Percentiles rank a stretch among this genome's conserved stretches.
Evolutionary conservation across 495 filamentous ascomycete genomes (phyloP).

Genomic region (Xylaria telfairii): DNA sequence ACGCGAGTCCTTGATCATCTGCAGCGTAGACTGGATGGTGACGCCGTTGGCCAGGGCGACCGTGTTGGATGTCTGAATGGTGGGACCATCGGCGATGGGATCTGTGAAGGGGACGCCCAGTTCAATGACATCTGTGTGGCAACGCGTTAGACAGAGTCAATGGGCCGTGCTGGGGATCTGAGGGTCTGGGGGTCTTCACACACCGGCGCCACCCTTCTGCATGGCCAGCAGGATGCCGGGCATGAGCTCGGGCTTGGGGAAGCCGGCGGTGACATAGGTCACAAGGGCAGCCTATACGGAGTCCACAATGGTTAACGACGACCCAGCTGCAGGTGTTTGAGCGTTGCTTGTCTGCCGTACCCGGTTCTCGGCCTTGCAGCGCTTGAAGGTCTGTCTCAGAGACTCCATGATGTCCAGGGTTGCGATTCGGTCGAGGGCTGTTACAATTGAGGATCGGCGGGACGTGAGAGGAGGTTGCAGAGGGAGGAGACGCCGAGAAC

Average conservation of each 20-base stretch:
- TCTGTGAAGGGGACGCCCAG: constrained; percentile 96
- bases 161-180: not conserved
- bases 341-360: constrained; percentile 46
- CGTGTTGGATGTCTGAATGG: constrained; percentile 90
- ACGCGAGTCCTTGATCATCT: constrained; percentile 80
- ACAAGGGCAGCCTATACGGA: constrained; percentile 75
- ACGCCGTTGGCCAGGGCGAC: constrained; percentile 88
- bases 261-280: constrained; percentile 96
- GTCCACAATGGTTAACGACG: constrained; percentile 30
- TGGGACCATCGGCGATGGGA: constrained; percentile 94
- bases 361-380: constrained; percentile 78
- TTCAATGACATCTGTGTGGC: constrained; percentile 72
- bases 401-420: constrained; percentile 65
- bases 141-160: constrained; percentile 15
- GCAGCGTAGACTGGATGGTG: constrained; percentile 74
- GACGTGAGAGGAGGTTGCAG: not conserved
- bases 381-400: constrained; percentile 85
- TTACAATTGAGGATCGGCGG: constrained; percentile 2
- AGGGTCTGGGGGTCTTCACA: constrained; percentile 33
- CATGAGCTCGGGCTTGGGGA: constrained; percentile 80
- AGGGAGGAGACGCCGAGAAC: not conserved
- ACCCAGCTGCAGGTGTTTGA: not conserved
- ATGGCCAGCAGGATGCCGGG: constrained; percentile 84
- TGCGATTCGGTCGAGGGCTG: no score
- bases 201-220: constrained; percentile 93